phyloP scores from a whole-genome alignment of 2,329 filamentous ascomycete species.

The Zalaria sp. region DNA sequence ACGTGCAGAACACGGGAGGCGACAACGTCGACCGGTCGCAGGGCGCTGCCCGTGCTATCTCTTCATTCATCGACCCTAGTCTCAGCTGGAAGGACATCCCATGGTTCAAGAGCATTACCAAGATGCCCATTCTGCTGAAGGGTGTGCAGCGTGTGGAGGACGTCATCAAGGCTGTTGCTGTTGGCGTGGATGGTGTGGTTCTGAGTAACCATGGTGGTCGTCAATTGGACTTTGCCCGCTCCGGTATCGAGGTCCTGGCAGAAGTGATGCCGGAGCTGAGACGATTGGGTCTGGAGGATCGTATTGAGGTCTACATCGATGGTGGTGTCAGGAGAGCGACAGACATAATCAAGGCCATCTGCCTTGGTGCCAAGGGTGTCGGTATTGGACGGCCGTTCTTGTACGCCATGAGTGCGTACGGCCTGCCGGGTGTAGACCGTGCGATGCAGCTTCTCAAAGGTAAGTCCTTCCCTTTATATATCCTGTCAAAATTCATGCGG shows the following conservation, averaged over 20 bases:
- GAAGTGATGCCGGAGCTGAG: constrained; percentile 85
- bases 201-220: constrained; percentile 92
- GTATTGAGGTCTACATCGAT: constrained; percentile 72
- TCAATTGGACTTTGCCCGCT: constrained; percentile 83
- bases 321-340: constrained; percentile 82
- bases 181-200: constrained; percentile 74
- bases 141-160: constrained; percentile 94
- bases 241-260: constrained; percentile 76
- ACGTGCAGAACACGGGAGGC: constrained; percentile 57
- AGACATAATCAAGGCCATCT: constrained; percentile 90
- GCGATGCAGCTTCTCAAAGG: constrained; percentile 54
- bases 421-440: constrained; percentile 70
- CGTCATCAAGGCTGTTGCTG: constrained; percentile 61
- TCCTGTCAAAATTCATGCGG: background rate
- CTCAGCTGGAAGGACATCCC: constrained; percentile 77
- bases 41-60: constrained; percentile 88
- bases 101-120: constrained; percentile 82
- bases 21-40: constrained; percentile 71
- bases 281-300: constrained; percentile 55
- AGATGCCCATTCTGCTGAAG: constrained; percentile 93
- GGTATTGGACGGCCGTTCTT: constrained; percentile 91
- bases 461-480: background rate
- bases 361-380: constrained; percentile 79
- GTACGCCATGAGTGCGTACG: constrained; percentile 91
- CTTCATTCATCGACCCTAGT: constrained; percentile 89